Conservation (phyloP, 164 flowering plant species). For the Annona cherimola region DNA sequence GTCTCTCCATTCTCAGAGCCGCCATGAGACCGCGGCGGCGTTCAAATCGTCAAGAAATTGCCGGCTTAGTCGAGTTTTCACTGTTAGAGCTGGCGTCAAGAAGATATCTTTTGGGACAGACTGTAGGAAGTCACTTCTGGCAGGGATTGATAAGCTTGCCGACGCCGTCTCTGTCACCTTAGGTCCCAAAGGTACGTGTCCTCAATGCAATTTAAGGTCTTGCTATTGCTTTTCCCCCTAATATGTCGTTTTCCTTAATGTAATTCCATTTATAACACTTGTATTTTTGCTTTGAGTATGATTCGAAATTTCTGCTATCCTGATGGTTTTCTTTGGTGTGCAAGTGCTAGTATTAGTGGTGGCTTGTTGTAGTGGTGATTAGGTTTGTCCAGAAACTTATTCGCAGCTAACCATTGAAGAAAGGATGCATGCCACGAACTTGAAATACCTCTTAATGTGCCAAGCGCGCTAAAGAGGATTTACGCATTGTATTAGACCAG, state of each 20-base stretch:
- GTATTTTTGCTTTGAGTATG: not conserved
- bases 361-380: not conserved
- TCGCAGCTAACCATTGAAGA: too few species aligned
- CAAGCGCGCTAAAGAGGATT: too few species aligned
- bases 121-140: slow-evolving; percentile 55
- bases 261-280: too few species aligned
- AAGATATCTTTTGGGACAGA: slow-evolving; percentile 60
- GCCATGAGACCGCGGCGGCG: not conserved
- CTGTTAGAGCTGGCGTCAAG: slow-evolving; percentile 71
- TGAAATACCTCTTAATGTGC: too few species aligned
- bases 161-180: slow-evolving; percentile 91
- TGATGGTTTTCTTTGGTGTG: not conserved
- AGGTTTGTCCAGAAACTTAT: not conserved
- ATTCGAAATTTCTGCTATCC: too few species aligned
- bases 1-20: not conserved
- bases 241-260: not conserved
- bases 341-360: not conserved
- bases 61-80: slow-evolving; percentile 9
- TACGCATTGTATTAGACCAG: too few species aligned
- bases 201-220: not conserved
- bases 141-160: slow-evolving; percentile 90
- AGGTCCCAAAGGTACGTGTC: slow-evolving; percentile 75
- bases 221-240: not conserved
- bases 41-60: not conserved
- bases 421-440: too few species aligned